Conservation (phyloP, 1,139 yeast species). For the Starmera stellimalicola region DNA sequence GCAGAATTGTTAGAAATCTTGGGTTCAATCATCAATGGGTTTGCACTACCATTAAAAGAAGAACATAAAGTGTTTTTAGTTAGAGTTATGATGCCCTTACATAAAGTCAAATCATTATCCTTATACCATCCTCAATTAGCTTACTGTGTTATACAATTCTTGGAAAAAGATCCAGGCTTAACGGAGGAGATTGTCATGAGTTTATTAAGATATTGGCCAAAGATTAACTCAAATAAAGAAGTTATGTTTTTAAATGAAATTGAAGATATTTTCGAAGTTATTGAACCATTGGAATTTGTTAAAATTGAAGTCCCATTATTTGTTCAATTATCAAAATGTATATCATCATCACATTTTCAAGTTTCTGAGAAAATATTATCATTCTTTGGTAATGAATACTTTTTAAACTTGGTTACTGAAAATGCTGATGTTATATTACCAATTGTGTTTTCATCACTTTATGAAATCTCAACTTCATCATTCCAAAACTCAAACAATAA, state of each 20-base stretch:
- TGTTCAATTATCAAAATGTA: constrained; percentile 90
- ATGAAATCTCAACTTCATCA: constrained; percentile 49
- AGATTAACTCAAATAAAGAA: constrained; percentile 89
- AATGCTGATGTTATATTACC: constrained; percentile 89
- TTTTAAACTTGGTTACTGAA: constrained; percentile 81
- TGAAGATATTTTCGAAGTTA: constrained; percentile 93
- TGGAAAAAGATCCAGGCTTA: constrained; percentile 84
- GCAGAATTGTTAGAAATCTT: constrained; percentile 91
- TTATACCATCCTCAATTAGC: constrained; percentile 95
- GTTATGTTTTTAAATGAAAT: constrained; percentile 92
- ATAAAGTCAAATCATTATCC: constrained; percentile 80
- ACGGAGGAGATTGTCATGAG: constrained; percentile 97
- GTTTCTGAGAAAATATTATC: constrained; percentile 92
- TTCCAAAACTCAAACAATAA: constrained; percentile 17
- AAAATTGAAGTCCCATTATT: constrained; percentile 90
- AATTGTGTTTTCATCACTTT: constrained; percentile 81
- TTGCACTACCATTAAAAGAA: constrained; percentile 93
- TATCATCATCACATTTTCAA: constrained; percentile 93
- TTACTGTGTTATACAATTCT: constrained; percentile 91
- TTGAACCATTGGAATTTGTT: constrained; percentile 87
- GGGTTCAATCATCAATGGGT: constrained; percentile 95
- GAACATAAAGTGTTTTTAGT: constrained; percentile 90
- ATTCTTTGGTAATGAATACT: constrained; percentile 93
- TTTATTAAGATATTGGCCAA: constrained; percentile 91
- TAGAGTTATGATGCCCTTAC: constrained; percentile 86